These are phyloP conservation scores for Lenzites betulinus DNA, from an alignment of 768 basidiomycete genomes.

Conservation along the genomic window DNA sequence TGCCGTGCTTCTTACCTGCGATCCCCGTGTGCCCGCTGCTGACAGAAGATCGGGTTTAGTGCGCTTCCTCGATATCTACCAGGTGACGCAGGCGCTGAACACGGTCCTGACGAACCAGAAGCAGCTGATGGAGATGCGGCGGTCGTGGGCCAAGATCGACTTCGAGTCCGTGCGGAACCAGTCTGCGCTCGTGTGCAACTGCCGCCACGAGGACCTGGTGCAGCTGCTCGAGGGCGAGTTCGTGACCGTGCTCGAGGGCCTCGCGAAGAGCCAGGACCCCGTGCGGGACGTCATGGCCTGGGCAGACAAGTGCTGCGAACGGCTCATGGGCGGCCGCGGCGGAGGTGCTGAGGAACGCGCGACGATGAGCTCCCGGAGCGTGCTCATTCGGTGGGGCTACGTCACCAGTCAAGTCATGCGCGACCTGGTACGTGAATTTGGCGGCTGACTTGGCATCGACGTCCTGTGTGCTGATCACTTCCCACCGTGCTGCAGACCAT, in stretches of 20 bases:
- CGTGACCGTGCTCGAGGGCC: slow-evolving; percentile 69
- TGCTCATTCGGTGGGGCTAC: slow-evolving; percentile 90
- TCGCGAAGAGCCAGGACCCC: slow-evolving; percentile 73
- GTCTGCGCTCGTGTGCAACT: slow-evolving; percentile 91
- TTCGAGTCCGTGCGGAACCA: slow-evolving; percentile 92
- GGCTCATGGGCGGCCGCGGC: slow-evolving; percentile 73
- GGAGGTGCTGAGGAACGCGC: slow-evolving; percentile 70
- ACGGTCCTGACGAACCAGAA: slow-evolving; percentile 89
- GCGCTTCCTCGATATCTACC: slow-evolving; percentile 89
- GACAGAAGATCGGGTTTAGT: slow-evolving; percentile 47
- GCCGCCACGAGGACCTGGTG: slow-evolving; percentile 85
- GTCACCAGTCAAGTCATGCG: slow-evolving; percentile 93
- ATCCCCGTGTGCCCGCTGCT: slow-evolving; percentile 2
- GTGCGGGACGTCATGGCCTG: slow-evolving; percentile 87
- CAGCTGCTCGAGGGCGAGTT: slow-evolving; percentile 87
- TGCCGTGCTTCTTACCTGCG: slow-evolving; percentile 28
- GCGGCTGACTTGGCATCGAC: background rate
- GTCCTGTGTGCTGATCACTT: slow-evolving; percentile 1
- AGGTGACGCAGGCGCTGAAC: slow-evolving; percentile 85
- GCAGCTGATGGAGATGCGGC: slow-evolving; percentile 81
- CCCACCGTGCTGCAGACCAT: slow-evolving; percentile 61
- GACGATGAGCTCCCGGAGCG: slow-evolving; percentile 83
- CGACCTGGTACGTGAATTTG: slow-evolving; percentile 63
- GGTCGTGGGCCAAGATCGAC: slow-evolving; percentile 86
- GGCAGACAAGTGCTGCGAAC: slow-evolving; percentile 89